Base-by-base conservation (phyloP, 179 eudicot genomes). In the Dionaea muscipula region DNA sequence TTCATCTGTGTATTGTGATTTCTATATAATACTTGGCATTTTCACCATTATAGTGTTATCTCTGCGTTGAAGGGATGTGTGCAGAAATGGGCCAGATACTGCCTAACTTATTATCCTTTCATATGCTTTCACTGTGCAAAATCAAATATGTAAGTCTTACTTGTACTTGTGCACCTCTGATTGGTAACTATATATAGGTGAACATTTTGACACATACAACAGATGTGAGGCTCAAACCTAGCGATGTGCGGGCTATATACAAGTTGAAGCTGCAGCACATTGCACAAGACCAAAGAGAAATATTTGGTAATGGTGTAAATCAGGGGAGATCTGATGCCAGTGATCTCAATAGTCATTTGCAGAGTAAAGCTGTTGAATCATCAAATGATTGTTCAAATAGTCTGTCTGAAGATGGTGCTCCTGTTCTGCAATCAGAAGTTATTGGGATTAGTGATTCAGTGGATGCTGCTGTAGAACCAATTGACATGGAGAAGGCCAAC, bases 171-270 rank as follows among this genome's bases (percentile, higher is more conserved):
- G 46, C 12, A 21, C 49, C 36, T 37, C 21, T 59, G 14, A 26
- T 68, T 25, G 33, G 15, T 21, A 46, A 20, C 16, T 17, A 9
- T 23, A 66, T 57, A 16, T 44, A 81, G 94, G 76, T 84, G 28
- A 81, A 84, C 65, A 75, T 81, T 43, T 73, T 84, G 73, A 72
- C 69, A 41, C 94, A 81, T 65, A 77, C 81, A 4, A 71, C 78
- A 27, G 83, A 81, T 26, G 75, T 69, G 51, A 16, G 53, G 9
- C 27, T 59, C 43, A 15, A 22, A 10, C 2, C 33, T 13, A 5
- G 43, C 8, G 47, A 57, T 5, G 62, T 47, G 38, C 5, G 49
- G 16, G 46, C n/a, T 27, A 65, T 81, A 37, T 27, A 60, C 10
- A 7, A 15, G 24, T 26, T 59, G 48, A 72, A 77, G 70, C 48